Evolutionary conservation across 768 basidiomycete species (phyloP).

Genomic region (Baorangia bicolor): DNA sequence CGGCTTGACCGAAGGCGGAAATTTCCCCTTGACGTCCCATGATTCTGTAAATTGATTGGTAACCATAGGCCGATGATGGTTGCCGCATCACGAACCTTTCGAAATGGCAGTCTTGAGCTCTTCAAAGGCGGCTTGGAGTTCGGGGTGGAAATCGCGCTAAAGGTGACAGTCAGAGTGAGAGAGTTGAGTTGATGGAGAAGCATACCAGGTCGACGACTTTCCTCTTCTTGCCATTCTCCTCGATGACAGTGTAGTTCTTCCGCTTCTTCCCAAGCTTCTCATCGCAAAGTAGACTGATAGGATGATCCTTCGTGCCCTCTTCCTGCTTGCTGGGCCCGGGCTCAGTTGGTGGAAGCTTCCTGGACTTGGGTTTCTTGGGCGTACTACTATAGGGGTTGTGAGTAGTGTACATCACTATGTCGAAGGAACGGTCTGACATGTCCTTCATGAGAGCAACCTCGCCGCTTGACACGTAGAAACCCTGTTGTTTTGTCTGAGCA

Average conservation of each 20-base stretch:
- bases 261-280: conserved; percentile 49
- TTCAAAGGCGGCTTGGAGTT: conserved; percentile 60
- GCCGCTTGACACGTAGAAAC: conserved; percentile 89
- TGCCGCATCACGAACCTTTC: conserved; percentile 41
- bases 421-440: conserved; percentile 38
- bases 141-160: conserved; percentile 68
- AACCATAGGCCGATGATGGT: neutral
- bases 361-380: conserved; percentile 72
- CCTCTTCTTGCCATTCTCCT: conserved; percentile 67
- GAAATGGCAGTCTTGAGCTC: conserved; percentile 59
- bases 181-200: neutral
- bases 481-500: conserved; percentile 88
- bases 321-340: conserved; percentile 26
- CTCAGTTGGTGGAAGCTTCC: conserved; percentile 39
- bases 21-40: conserved; percentile 85
- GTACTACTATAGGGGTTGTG: conserved; percentile 39
- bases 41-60: conserved; percentile 46
- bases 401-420: conserved; percentile 3
- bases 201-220: conserved; percentile 66
- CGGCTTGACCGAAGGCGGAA: conserved; percentile 80
- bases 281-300: conserved; percentile 44
- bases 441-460: conserved; percentile 86
- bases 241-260: conserved; percentile 51
- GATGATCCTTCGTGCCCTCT: conserved; percentile 50
- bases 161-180: neutral